Percentiles rank a stretch among this genome's conserved stretches.
These are phyloP conservation scores for Fusarium redolens DNA, from an alignment of 2,329 filamentous ascomycete genomes.

Conservation along the genomic window DNA sequence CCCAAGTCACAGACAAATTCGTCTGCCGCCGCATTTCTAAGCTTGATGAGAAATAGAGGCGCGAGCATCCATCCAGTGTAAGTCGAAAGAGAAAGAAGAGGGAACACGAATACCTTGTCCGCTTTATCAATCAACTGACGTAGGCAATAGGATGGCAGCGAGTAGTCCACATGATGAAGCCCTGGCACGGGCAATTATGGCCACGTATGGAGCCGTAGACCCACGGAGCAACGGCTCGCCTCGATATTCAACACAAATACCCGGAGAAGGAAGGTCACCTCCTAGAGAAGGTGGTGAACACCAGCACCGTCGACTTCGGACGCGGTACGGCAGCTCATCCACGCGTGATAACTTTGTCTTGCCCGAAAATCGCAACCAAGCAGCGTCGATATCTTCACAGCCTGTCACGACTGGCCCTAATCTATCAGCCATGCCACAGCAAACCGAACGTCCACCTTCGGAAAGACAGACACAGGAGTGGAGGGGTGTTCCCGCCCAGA, in stretches of 20 bases:
- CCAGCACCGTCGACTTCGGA: conserved; percentile 47
- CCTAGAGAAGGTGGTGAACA: conserved; percentile 45
- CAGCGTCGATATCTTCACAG: conserved; percentile 1
- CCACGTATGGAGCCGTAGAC: conserved; percentile 24
- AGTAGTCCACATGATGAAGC: conserved; percentile 36
- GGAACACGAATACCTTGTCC: not conserved
- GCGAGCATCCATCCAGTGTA: conserved; percentile 40
- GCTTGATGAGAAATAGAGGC: conserved; percentile 47
- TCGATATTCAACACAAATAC: conserved; percentile 17
- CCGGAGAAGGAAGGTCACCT: conserved; percentile 43
- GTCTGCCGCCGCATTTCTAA: conserved; percentile 46
- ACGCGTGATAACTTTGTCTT: conserved; percentile 2
- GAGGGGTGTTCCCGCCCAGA: not conserved
- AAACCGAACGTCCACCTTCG: conserved; percentile 9
- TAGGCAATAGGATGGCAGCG: conserved; percentile 10
- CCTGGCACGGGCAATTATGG: conserved; percentile 28
- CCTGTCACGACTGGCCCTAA: not conserved
- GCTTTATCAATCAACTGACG: conserved; percentile 17
- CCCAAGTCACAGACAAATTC: conserved; percentile 37
- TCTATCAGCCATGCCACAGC: conserved; percentile 14
- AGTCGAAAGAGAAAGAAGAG: conserved; percentile 1
- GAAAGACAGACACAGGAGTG: conserved; percentile 14
- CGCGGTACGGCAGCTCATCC: conserved; percentile 39
- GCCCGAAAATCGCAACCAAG: conserved; percentile 6
- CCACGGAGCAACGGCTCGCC: conserved; percentile 24